These are phyloP conservation scores for Zygotorulaspora sp. DNA, from an alignment of 805 yeast species.

Conservation along the genomic window DNA sequence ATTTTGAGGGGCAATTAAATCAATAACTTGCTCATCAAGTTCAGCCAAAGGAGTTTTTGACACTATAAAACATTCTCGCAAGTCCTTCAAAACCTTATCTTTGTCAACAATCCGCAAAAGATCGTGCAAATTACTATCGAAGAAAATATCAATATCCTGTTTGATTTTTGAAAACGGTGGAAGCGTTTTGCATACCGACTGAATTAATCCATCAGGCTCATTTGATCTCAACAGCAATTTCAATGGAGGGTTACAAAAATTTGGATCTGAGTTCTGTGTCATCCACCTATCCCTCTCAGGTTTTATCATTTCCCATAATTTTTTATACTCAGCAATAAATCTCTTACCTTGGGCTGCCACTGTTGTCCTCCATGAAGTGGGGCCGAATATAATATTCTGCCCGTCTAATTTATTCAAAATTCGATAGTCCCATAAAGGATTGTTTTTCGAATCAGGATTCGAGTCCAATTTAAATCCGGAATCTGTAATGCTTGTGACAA, in stretches of 20 bases:
- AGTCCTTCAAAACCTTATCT: constrained; percentile 17
- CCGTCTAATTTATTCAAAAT: constrained; percentile 10
- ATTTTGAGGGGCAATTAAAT: constrained; percentile 10
- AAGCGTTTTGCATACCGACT: constrained; percentile 12
- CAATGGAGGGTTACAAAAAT: constrained; percentile 1
- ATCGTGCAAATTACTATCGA: constrained; percentile 18
- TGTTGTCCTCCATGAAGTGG: constrained; percentile 29
- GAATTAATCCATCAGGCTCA: constrained; percentile 7
- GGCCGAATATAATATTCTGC: constrained; percentile 23
- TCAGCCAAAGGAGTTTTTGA: constrained; percentile 3
- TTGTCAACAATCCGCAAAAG: constrained; percentile 18
- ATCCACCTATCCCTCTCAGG: constrained; percentile 22
- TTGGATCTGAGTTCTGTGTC: constrained; percentile 2
- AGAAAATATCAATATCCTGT: constrained; percentile 13
- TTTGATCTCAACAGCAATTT: constrained; percentile 2
- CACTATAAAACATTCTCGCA: constrained; percentile 12
- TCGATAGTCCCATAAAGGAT: constrained; percentile 15
- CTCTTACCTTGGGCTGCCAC: constrained; percentile 18
- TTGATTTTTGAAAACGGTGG: constrained; percentile 16
- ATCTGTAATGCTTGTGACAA: background rate
- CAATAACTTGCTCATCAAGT: constrained; percentile 5
- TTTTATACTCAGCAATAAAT: constrained; percentile 20
- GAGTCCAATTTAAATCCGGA: background rate
- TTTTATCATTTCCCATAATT: constrained; percentile 23
- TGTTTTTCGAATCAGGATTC: constrained; percentile 1